Base-by-base conservation (phyloP, 2,329 filamentous ascomycete genomes). In the Penicillium olsonii region DNA sequence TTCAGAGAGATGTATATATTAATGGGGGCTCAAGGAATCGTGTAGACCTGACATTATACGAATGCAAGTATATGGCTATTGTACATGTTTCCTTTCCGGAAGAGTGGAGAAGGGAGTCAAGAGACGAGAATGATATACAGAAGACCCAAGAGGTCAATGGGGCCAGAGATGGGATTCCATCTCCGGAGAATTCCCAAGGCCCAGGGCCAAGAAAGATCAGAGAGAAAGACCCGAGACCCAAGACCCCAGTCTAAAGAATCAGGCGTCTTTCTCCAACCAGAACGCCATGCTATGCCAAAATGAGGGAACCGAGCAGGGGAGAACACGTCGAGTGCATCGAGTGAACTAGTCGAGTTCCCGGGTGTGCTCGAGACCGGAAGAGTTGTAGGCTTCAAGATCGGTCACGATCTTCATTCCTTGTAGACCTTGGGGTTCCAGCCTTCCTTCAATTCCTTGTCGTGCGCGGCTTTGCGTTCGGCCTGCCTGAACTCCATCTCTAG, bases 341-440 rank as follows among this genome's bases (percentile, higher is more conserved):
- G n/a, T n/a, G 38, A 40, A 42, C 35, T 42, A 20, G 20, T 43
- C 20, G 52, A 38, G 34, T n/a, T 31, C 12, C 5, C 29, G 4
- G 20, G 29, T 22, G 35, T 37, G 35, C 24, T 40, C 34, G 33
- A 43, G 41, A 19, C 33, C 34, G 43, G 43, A 24, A 33, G 35
- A 17, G 35, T 42, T 19, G 40, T 35, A 37, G 20, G 42, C 37
- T 10, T 20, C 40, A 50, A 43, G 26, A 29, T 15, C 39, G 29
- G 18, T 35, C 22, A 33, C 15, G 33, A 43, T 53, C 47, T 64
- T 70, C 68, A 88, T 70, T 95, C 89, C 77, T 95, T 95, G 75
- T 94, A 96, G 51, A 96, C 78, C 79, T 96, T 96, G 51, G 92
- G 94, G 70, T 92, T 95, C 85, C 90, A 96, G 0, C 92, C 94